Base-by-base conservation (phyloP, 805 yeast genomes). In the Cyberlindnera xylosilytica region DNA sequence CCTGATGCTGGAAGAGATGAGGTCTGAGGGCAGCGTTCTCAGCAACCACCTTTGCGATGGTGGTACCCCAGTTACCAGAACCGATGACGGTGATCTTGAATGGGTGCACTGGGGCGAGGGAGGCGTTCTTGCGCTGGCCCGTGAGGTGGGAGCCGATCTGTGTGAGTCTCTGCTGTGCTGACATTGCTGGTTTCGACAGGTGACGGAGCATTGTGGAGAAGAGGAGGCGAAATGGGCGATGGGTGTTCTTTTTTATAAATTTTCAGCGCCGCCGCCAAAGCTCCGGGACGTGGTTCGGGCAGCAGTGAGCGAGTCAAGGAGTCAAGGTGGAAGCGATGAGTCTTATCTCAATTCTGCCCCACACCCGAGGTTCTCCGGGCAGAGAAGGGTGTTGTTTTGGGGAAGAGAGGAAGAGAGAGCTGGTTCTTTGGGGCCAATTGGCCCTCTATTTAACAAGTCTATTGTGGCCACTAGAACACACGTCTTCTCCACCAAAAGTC, bases 61-160 rank as follows among this genome's bases (percentile, higher is more conserved):
- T 91, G 29, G 97, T 88, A 51, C 99, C 99, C 86, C 99, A 91
- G 69, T 91, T 91, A 62, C 98, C 99, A 23, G 97, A 89, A 32
- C 99, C 99, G 51, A 93, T 81, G 42, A 89, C 87, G 31, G 89
- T 72, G 33, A 83, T 74, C 57, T 72, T 76, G 67, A 70, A 80
- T 18, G 74, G 76, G 19, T 40, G 32, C 20, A 32, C 49, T 24
- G 58, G 60, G 13, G 58, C 46, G 12, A 49, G 38, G n/a, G 60
- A 51, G 20, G 42, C 45, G 29, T 45, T 39, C 20, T 41, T 45
- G 33, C 47, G 39, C 39, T 37, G 34, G 49, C 39, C 6, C 19
- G 56, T 24, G 18, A 55, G 24, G 38, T 55, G 60, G 23, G 48
- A 33, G 20, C 53, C 46, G 20, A 53, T 37, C 43, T 55, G 60